Base-by-base conservation (phyloP, 805 yeast genomes). In the Ogataea henricii region DNA sequence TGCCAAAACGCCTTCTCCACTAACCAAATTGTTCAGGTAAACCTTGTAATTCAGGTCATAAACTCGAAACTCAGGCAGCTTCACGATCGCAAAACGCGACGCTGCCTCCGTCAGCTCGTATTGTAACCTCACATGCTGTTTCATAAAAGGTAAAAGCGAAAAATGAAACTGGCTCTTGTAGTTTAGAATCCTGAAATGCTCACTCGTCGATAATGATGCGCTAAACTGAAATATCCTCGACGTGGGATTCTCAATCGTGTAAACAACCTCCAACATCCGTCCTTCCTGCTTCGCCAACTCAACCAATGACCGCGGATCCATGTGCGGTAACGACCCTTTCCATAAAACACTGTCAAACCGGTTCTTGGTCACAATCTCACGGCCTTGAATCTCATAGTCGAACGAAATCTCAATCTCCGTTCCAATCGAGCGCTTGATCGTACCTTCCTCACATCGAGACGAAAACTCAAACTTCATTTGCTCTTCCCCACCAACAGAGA, bases 221-320 rank as follows among this genome's bases (percentile, higher is more conserved):
- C 65, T 57, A 51, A 86, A 89, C 9, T 81, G 80, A 53, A 89
- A 81, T 2, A 84, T 76, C 37, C 85, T 71, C 2, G 85, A 73
- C 0, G 95, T 85, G 12, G 95, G 90, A 58, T 88, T 88, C 59
- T 88, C 96, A 41, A 88, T 59, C 43, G 74, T 71, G 59, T 79
- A 87, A 12, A 60, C 69, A 37, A 81, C 61, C 36, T 59, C 64
- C 13, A 71, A 54, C 1, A 52, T 16, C 10, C 52, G 51, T 26
- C 56, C 55, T 38, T 59, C 49, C 1, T 51, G 54, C 34, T 42
- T 23, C 2, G 35, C 37, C 49, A 61, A 12, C n/a, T 63, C 66
- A 3, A 84, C 70, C 26, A 87, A 63, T 2, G 83, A 81, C 43
- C 94, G 64, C 3, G 94, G 92, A 58, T 87, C 92, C 47, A 82